Conservation (phyloP, 768 basidiomycete species). For the Coprinopsis strossmayeri region DNA sequence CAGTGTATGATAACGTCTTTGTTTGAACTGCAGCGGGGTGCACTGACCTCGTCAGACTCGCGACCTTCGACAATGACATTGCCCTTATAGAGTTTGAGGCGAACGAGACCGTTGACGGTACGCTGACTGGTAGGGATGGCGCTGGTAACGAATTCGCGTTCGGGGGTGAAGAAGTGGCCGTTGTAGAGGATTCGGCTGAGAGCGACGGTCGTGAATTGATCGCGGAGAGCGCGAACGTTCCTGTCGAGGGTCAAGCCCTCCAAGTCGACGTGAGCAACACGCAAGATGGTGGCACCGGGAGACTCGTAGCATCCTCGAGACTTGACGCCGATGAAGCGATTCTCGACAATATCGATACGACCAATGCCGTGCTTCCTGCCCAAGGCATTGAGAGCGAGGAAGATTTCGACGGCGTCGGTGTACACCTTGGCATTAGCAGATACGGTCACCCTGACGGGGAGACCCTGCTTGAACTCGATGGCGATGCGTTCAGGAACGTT, state of each 20-base stretch:
- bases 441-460: conserved; percentile 78
- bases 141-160: conserved; percentile 89
- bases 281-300: conserved; percentile 93
- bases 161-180: conserved; percentile 99
- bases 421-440: conserved; percentile 49
- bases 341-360: conserved; percentile 98
- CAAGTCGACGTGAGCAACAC: conserved; percentile 91
- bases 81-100: conserved; percentile 91
- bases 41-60: conserved; percentile 71
- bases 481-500: conserved; percentile 67
- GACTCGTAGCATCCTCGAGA: conserved; percentile 99
- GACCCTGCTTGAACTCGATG: conserved; percentile 82
- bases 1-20: background rate
- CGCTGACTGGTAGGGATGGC: conserved; percentile 91
- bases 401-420: conserved; percentile 94
- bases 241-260: conserved; percentile 98
- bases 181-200: conserved; percentile 93
- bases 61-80: conserved; percentile 94
- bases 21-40: background rate
- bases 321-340: conserved; percentile 99
- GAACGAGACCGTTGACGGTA: conserved; percentile 92
- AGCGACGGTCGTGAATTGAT: conserved; percentile 91
- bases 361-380: conserved; percentile 95
- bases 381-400: conserved; percentile 84
- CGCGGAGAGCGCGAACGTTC: conserved; percentile 90